Conservation (phyloP, 495 filamentous ascomycete genomes). For the Cercophora newfieldiana region DNA sequence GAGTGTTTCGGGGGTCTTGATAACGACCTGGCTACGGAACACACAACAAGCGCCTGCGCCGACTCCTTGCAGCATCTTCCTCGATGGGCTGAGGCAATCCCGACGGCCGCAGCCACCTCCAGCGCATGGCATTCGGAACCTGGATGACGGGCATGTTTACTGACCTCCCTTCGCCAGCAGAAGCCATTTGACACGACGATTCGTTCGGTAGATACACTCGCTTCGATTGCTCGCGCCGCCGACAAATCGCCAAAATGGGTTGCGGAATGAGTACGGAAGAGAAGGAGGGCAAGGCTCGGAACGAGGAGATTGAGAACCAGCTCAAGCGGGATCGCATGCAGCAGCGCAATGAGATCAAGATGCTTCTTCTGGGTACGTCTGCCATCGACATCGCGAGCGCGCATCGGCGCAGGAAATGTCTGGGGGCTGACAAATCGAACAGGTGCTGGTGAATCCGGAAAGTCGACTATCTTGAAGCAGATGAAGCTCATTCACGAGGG, state of each 20-base stretch:
- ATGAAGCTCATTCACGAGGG: conserved; percentile 92
- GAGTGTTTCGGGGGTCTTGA: neutral
- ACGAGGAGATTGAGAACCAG: conserved; percentile 99
- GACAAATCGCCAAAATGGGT: conserved; percentile 76
- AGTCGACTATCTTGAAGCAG: conserved; percentile 99
- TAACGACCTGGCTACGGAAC: neutral
- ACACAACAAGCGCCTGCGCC: neutral
- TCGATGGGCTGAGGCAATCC: neutral
- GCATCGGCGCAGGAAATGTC: neutral
- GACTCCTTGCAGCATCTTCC: neutral
- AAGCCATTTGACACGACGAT: conserved; percentile 5
- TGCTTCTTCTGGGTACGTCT: conserved; percentile 89
- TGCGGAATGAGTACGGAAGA: conserved; percentile 99
- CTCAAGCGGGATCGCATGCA: conserved; percentile 93
- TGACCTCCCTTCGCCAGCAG: neutral
- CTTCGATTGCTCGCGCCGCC: conserved; percentile 21
- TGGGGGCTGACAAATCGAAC: conserved; percentile 24
- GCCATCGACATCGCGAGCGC: neutral
- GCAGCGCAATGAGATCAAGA: conserved; percentile 98
- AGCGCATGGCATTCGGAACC: neutral
- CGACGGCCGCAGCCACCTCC: neutral
- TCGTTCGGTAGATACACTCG: conserved; percentile 21
- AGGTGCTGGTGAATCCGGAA: conserved; percentile 99
- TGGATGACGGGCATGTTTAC: neutral
- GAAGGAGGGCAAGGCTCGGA: conserved; percentile 99